Evolutionary conservation across 352 stramenopile genomes (phyloP).

Genomic region (Pythium vanterpoolii): DNA sequence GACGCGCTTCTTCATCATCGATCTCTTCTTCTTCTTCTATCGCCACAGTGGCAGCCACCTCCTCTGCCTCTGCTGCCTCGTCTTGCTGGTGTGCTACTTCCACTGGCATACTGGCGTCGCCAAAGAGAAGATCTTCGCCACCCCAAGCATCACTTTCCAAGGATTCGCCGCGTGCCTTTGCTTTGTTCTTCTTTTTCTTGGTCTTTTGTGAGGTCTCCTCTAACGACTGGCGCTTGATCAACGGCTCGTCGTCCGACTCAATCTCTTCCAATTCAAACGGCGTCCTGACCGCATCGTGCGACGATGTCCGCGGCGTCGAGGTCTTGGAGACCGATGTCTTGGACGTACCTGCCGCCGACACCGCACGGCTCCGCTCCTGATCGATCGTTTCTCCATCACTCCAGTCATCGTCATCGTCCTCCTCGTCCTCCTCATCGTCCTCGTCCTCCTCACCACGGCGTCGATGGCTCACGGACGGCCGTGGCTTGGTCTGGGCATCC

Average conservation of each 20-base stretch:
- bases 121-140: constrained; percentile 18
- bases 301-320: not conserved
- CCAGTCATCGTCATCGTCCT: constrained; percentile 13
- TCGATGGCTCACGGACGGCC: constrained; percentile 27
- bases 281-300: not conserved
- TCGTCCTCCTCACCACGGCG: constrained; percentile 23
- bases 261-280: constrained; percentile 23
- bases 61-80: constrained; percentile 23
- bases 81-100: constrained; percentile 23
- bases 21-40: constrained; percentile 29
- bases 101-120: constrained; percentile 15
- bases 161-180: constrained; percentile 22
- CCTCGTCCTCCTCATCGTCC: constrained; percentile 1
- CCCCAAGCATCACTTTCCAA: constrained; percentile 12
- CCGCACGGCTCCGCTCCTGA: constrained; percentile 5
- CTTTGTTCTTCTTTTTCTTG: constrained; percentile 7
- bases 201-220: constrained; percentile 2
- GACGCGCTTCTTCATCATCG: constrained; percentile 22
- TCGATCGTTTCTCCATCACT: constrained; percentile 1
- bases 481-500: constrained; percentile 44
- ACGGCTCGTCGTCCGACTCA: constrained; percentile 18
- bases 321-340: not conserved
- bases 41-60: too few species aligned
- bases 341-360: constrained; percentile 19
- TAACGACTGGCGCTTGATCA: not conserved